These are phyloP conservation scores for Epichloe sibirici DNA, from an alignment of 2,329 filamentous ascomycete genomes.

Conservation along the genomic window DNA sequence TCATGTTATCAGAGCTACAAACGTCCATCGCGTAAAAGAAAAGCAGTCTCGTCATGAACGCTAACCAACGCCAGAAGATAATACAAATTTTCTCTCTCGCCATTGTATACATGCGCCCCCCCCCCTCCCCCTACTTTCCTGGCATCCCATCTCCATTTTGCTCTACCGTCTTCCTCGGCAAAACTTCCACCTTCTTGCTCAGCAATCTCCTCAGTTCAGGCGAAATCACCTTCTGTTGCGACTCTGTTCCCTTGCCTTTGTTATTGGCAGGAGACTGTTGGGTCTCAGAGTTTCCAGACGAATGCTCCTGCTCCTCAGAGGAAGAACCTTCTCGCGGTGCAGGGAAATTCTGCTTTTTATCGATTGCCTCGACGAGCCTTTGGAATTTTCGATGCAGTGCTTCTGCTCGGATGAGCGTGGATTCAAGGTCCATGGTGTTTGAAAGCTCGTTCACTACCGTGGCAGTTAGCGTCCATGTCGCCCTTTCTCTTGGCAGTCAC, in stretches of 20 bases:
- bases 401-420: conserved; percentile 79
- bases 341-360: conserved; percentile 83
- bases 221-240: conserved; percentile 36
- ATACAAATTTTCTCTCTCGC: background rate
- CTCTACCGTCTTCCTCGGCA: conserved; percentile 25
- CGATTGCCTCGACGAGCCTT: conserved; percentile 76
- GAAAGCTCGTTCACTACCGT: conserved; percentile 80
- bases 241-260: conserved; percentile 24
- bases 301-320: conserved; percentile 5
- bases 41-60: background rate
- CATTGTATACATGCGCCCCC: background rate
- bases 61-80: background rate
- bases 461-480: background rate
- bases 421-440: conserved; percentile 79
- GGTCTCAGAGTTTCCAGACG: conserved; percentile 1
- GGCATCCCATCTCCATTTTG: conserved; percentile 25
- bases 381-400: conserved; percentile 80
- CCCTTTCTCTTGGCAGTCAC: background rate
- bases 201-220: conserved; percentile 44
- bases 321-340: conserved; percentile 24
- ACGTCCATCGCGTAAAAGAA: background rate
- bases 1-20: too few species aligned
- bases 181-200: conserved; percentile 33
- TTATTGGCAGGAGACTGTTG: conserved; percentile 6
- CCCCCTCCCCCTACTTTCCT: conserved; percentile 14